These are phyloP conservation scores for Aspergillus ruber DNA, from an alignment of 2,329 filamentous ascomycete species.

Conservation along the genomic window DNA sequence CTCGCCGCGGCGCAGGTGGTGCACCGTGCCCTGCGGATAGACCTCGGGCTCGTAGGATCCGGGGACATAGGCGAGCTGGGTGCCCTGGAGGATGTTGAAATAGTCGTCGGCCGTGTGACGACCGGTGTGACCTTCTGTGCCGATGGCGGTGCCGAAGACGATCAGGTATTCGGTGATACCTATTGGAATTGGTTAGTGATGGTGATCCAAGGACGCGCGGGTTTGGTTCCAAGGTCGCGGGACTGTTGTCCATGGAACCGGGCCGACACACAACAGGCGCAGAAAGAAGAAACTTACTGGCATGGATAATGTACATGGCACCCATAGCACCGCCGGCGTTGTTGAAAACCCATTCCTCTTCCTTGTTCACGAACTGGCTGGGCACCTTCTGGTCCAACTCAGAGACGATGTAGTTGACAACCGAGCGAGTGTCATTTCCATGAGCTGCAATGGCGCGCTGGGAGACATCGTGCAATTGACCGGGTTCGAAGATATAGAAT, in stretches of 20 bases:
- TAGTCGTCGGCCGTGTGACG: slow-evolving; percentile 91
- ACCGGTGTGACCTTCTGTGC: slow-evolving; percentile 81
- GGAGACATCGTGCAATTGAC: slow-evolving; percentile 62
- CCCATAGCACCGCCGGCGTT: slow-evolving; percentile 90
- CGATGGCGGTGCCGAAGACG: slow-evolving; percentile 60
- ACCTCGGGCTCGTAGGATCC: slow-evolving; percentile 32
- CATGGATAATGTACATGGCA: slow-evolving; percentile 83
- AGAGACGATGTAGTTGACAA: slow-evolving; percentile 63
- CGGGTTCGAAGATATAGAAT: slow-evolving; percentile 69
- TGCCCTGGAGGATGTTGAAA: slow-evolving; percentile 70
- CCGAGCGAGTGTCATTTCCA: slow-evolving; percentile 66
- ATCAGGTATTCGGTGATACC: slow-evolving; percentile 80
- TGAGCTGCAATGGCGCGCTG: slow-evolving; percentile 60
- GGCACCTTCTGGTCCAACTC: slow-evolving; percentile 54
- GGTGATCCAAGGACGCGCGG: neutral
- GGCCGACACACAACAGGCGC: neutral
- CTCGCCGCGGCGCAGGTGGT: slow-evolving; percentile 51
- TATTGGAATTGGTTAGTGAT: slow-evolving; percentile 4
- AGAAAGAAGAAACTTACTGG: slow-evolving; percentile 50
- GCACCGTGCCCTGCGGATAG: slow-evolving; percentile 33
- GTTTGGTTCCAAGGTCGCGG: neutral
- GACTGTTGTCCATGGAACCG: neutral
- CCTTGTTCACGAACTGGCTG: slow-evolving; percentile 54
- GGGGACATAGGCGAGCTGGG: slow-evolving; percentile 34
- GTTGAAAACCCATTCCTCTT: slow-evolving; percentile 86